Evolutionary conservation across 2,329 filamentous ascomycete species (phyloP).

Genomic region (Talaromyces islandicus): DNA sequence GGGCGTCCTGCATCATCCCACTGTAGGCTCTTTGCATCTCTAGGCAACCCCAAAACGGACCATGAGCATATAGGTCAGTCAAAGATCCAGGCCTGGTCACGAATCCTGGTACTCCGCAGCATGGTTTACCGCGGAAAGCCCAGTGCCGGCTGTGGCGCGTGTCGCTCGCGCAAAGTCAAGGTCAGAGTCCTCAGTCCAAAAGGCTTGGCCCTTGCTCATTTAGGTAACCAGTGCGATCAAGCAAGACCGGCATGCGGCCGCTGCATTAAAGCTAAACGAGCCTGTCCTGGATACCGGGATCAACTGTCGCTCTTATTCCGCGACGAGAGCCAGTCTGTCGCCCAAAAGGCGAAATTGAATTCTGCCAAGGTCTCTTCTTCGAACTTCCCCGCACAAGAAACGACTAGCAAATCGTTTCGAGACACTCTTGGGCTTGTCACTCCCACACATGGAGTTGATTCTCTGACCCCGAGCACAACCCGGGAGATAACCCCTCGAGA

Average conservation of each 20-base stretch:
- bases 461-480: not conserved
- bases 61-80: not conserved
- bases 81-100: not conserved
- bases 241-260: constrained; percentile 56
- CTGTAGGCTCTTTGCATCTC: not conserved
- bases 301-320: constrained; percentile 61
- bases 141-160: constrained; percentile 30
- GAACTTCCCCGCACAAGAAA: not conserved
- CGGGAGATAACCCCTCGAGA: not conserved
- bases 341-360: constrained; percentile 49
- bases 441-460: not conserved
- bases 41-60: not conserved
- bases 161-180: constrained; percentile 28
- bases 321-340: constrained; percentile 59
- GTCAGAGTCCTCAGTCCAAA: constrained; percentile 4
- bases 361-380: constrained; percentile 16
- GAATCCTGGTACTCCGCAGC: not conserved
- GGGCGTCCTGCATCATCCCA: not conserved
- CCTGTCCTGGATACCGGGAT: constrained; percentile 60
- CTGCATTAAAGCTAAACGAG: constrained; percentile 55
- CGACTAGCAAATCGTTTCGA: not conserved
- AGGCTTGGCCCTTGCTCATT: constrained; percentile 13
- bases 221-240: constrained; percentile 52
- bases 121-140: constrained; percentile 29
- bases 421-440: not conserved